Base-by-base conservation (phyloP, 2,329 filamentous ascomycete genomes). In the Thielaviopsis punctulata region DNA sequence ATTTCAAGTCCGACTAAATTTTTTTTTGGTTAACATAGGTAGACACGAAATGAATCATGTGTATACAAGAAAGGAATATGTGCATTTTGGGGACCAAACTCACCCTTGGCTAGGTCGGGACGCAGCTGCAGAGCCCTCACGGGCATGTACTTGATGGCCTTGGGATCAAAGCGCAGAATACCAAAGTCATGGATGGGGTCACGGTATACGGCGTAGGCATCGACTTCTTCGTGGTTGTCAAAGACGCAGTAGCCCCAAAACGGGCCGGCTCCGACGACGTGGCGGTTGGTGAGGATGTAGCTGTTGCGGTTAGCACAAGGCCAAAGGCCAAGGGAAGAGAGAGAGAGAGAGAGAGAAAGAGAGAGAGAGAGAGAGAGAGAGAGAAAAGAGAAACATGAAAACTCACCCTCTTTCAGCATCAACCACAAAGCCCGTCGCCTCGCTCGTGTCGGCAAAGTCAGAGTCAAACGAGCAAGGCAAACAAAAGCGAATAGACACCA, bases 211-310 rank as follows among this genome's bases (percentile, higher is more conserved):
- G 92, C 92, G 63, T 88, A 86, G 47, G 93, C 90, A 64, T 98
- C 92, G 60, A 92, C 92, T 72, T 93, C 76, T 59, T 98, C 92
- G 66, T 98, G 92, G 64, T 98, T 98, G 66, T 98, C 93, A 65
- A 98, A 98, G 59, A 98, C 89, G 64, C 86, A 89, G 69, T 94
- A 95, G 47, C 92, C 92, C 84, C 90, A 96, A 68, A 98, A 98
- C 1, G 92, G 92, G 1, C 92, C 92, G 1, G 92, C 77, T 58
- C 92, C 88, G 43, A 96, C 92, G 27, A 98, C 92, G 69, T 98
- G 92, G 55, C 86, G 78, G 65, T 92, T 92, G 10, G 86, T 92
- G 65, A 92, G 68, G 60, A 92, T 90, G 64, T 89, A 88, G 60
- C 75, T 75, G 46, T 49, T 27, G 9, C 41, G n/a, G 7, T 12